Evolutionary conservation across 805 yeast species (phyloP).

Genomic region (Priceomyces castillae): DNA sequence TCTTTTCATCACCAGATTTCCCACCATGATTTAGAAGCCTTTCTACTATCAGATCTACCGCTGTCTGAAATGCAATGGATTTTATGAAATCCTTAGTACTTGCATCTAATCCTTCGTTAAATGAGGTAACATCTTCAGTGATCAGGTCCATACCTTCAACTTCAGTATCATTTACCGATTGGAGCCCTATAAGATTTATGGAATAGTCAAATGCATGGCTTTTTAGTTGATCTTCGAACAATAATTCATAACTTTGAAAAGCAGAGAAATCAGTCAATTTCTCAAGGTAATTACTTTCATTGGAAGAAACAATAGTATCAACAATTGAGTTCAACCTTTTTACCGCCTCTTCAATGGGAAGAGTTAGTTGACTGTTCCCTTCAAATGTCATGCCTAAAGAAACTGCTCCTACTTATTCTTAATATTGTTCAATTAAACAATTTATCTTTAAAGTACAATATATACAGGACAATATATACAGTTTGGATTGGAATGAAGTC

Average conservation of each 20-base stretch:
- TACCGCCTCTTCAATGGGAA: background rate
- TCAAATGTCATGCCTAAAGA: background rate
- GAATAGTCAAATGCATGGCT: background rate
- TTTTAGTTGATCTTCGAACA: background rate
- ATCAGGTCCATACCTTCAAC: background rate
- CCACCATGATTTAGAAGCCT: background rate
- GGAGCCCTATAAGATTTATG: background rate
- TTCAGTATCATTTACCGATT: background rate
- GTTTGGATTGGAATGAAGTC: too few relatives aligned
- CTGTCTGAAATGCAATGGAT: slow-evolving; percentile 20
- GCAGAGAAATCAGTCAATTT: background rate
- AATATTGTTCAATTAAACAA: background rate
- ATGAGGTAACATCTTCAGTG: slow-evolving; percentile 14
- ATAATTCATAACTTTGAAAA: background rate
- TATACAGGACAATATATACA: background rate
- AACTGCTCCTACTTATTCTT: background rate
- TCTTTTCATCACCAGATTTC: background rate
- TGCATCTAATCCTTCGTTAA: slow-evolving; percentile 21
- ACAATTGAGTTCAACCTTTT: background rate
- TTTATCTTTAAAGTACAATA: background rate
- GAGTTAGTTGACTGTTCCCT: background rate
- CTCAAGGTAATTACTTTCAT: background rate
- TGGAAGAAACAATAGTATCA: background rate
- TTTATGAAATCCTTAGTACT: slow-evolving; percentile 20
- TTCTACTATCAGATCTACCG: slow-evolving; percentile 8